These are phyloP conservation scores for Ochromonadaceae sp. DNA, from an alignment of 352 stramenopile species.

Conservation along the genomic window DNA sequence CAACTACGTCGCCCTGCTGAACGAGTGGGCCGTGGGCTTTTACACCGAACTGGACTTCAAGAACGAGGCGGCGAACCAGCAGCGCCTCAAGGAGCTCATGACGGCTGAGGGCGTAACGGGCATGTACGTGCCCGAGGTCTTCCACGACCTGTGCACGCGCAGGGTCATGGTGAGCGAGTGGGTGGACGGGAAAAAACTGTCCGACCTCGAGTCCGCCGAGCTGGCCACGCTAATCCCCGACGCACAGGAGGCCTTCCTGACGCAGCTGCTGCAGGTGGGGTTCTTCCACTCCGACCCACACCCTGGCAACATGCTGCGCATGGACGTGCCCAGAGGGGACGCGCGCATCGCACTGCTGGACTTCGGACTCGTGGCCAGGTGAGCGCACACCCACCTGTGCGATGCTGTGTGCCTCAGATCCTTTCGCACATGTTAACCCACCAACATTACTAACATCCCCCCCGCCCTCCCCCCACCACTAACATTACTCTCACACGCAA, in stretches of 20 bases:
- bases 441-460: too few species aligned
- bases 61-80: conserved; percentile 41
- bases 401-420: too few species aligned
- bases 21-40: conserved; percentile 56
- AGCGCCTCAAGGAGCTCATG: conserved; percentile 27
- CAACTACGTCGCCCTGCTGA: conserved; percentile 50
- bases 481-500: too few species aligned
- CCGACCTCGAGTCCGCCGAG: conserved; percentile 22
- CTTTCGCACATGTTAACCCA: too few species aligned
- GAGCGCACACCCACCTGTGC: too few species aligned
- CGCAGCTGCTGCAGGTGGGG: conserved; percentile 53
- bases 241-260: conserved; percentile 45
- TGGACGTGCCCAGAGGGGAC: conserved; percentile 12
- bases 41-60: conserved; percentile 63
- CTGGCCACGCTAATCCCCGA: conserved; percentile 36
- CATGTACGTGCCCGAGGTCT: conserved; percentile 49
- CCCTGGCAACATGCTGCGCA: conserved; percentile 28
- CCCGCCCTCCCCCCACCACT: too few species aligned
- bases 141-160: conserved; percentile 46
- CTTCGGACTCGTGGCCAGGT: conserved; percentile 51
- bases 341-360: conserved; percentile 47
- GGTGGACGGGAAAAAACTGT: conserved; percentile 55
- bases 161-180: conserved; percentile 54
- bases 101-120: conserved; percentile 39
- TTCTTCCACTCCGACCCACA: conserved; percentile 46